Evolutionary conservation across 306 rosid species (phyloP).

Genomic region (Dalbergia cultrata): DNA sequence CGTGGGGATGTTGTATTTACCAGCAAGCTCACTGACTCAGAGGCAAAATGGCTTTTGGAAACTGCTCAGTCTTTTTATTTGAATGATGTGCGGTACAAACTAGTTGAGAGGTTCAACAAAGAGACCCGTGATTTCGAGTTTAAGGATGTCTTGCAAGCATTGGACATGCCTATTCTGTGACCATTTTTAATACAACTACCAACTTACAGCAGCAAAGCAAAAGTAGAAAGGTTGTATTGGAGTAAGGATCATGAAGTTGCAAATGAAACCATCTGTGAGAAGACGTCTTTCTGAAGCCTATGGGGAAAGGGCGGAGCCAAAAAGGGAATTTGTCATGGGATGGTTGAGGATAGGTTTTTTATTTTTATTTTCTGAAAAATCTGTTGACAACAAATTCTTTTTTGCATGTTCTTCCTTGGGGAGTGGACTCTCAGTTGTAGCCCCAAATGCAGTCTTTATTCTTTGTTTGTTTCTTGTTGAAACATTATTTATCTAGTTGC

Average conservation of each 20-base stretch:
- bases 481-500: constrained; percentile 17
- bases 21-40: constrained; percentile 80
- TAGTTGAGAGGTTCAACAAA: constrained; percentile 87
- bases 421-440: constrained; percentile 14
- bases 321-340: not conserved
- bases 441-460: not conserved
- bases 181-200: constrained; percentile 31
- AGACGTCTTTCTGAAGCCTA: not conserved
- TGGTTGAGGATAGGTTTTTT: constrained; percentile 27
- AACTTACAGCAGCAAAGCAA: constrained; percentile 6
- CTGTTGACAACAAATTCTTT: constrained; percentile 3
- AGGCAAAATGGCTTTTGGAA: constrained; percentile 88
- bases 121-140: constrained; percentile 90
- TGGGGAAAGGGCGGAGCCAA: constrained; percentile 1
- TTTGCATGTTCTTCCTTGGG: constrained; percentile 2
- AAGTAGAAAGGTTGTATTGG: constrained; percentile 20
- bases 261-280: not conserved
- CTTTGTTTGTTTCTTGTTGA: constrained; percentile 18
- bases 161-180: constrained; percentile 80
- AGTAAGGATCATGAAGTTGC: constrained; percentile 24
- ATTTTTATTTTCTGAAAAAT: not conserved
- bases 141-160: constrained; percentile 83
- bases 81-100: constrained; percentile 77
- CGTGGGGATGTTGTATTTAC: constrained; percentile 87
- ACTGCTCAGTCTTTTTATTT: constrained; percentile 84